Percentiles rank a stretch among this genome's conserved stretches.
Conservation (phyloP, 2,329 filamentous ascomycete species). For the Pyrenochaeta sp. region DNA sequence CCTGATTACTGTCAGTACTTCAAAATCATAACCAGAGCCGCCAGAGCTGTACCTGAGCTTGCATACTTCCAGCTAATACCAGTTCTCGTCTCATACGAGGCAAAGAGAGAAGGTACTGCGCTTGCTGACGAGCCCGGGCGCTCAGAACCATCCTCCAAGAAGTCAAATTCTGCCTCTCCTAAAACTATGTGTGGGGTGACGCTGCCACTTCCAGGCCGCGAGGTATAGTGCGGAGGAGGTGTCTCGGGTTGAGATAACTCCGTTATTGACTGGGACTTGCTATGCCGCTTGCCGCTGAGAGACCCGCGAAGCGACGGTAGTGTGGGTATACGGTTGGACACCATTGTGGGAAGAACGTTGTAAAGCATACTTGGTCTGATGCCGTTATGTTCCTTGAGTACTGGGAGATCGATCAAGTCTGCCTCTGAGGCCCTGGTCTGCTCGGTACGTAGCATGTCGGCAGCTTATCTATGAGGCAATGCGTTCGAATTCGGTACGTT, state of each 20-base stretch:
- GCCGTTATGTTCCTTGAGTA: conserved; percentile 20
- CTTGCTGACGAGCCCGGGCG: conserved; percentile 30
- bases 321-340: conserved; percentile 62
- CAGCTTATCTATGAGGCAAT: conserved; percentile 18
- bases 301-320: conserved; percentile 59
- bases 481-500: neutral
- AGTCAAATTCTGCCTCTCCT: conserved; percentile 30
- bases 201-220: conserved; percentile 34
- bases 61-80: conserved; percentile 63
- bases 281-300: conserved; percentile 29
- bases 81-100: conserved; percentile 39
- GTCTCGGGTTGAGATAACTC: conserved; percentile 35
- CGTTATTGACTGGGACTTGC: conserved; percentile 24
- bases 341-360: conserved; percentile 62
- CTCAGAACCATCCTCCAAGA: conserved; percentile 37
- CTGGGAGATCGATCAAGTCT: conserved; percentile 11
- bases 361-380: conserved; percentile 58
- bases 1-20: conserved; percentile 44
- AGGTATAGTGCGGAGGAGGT: conserved; percentile 50
- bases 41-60: conserved; percentile 53
- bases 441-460: conserved; percentile 15
- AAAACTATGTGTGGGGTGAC: conserved; percentile 24
- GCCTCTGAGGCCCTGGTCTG: conserved; percentile 1
- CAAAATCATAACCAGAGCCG: neutral
- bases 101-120: conserved; percentile 26